Percentiles rank a stretch among this genome's conserved stretches.
Conservation (phyloP, 139 green algal genomes). For the Chlamydomonas urium region DNA sequence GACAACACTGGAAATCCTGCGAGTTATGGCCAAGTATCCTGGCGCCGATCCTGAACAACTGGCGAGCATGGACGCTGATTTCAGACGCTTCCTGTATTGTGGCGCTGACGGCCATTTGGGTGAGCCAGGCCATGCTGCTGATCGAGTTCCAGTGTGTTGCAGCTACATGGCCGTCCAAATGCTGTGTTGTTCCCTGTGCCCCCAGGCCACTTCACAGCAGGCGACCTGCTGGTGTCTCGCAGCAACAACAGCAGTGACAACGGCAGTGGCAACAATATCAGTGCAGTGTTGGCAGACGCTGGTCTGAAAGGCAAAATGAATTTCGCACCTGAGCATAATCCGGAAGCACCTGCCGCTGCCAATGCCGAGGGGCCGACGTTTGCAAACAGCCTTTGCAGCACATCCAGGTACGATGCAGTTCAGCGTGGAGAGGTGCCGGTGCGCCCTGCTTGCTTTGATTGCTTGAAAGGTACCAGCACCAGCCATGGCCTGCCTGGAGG, state of each 20-base stretch:
- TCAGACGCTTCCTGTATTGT: conserved; percentile 11
- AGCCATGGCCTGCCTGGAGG: neutral
- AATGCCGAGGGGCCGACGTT: neutral
- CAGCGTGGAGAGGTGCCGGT: neutral
- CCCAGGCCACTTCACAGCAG: neutral
- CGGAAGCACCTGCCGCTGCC: neutral
- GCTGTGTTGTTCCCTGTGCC: neutral
- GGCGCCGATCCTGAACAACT: conserved; percentile 11
- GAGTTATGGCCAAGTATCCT: conserved; percentile 12
- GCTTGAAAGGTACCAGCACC: neutral
- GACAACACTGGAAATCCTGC: conserved; percentile 29
- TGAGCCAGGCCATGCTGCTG: no score
- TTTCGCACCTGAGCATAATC: neutral
- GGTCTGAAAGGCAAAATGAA: neutral
- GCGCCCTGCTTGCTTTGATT: neutral
- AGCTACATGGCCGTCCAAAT: neutral
- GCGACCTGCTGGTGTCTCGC: neutral
- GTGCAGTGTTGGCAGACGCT: neutral
- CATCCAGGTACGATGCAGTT: neutral
- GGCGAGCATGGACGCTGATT: conserved; percentile 9
- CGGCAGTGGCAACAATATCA: neutral
- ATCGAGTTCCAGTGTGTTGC: neutral
- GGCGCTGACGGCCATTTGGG: no score
- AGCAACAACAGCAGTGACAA: neutral
- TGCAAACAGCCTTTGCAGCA: neutral